phyloP scores from a whole-genome alignment of 306 rosid genomes.

The Betula pendula region DNA sequence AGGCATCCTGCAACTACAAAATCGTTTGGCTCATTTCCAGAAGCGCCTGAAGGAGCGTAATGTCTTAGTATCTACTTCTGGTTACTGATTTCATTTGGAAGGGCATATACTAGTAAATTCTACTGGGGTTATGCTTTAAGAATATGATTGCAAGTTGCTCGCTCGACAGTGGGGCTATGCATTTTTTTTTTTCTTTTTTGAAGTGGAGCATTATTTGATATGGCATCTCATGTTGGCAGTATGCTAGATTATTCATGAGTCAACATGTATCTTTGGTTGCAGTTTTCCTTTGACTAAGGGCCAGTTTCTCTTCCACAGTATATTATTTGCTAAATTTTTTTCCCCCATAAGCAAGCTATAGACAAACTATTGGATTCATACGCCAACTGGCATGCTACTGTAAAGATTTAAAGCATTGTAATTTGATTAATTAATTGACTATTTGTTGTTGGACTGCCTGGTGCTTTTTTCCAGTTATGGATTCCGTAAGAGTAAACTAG shows the following conservation, averaged over 20 bases:
- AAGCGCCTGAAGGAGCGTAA: constrained; percentile 92
- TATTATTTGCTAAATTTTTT: constrained; percentile 8
- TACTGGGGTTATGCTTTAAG: constrained; percentile 4
- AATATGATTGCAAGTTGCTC: constrained; percentile 17
- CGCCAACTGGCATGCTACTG: constrained; percentile 42
- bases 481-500: not conserved
- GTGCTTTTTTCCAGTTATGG: constrained; percentile 8
- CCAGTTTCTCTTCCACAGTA: constrained; percentile 20
- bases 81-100: constrained; percentile 46
- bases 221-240: constrained; percentile 21
- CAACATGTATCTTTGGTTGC: constrained; percentile 27
- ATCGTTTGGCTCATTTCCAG: constrained; percentile 85
- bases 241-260: constrained; percentile 35
- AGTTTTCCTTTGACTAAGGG: constrained; percentile 36
- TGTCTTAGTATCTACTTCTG: constrained; percentile 74
- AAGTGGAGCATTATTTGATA: constrained; percentile 17
- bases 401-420: constrained; percentile 46
- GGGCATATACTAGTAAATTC: constrained; percentile 24
- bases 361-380: constrained; percentile 37
- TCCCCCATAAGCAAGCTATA: constrained; percentile 29
- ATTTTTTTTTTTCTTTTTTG: constrained; percentile 22
- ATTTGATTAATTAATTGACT: constrained; percentile 22
- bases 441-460: constrained; percentile 5
- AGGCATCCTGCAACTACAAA: constrained; percentile 88
- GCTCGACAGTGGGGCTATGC: not conserved